Evolutionary conservation across 306 rosid species (phyloP), one percentile per base, ranked within the genome.

Genomic region (Cyclanthera cordifolia): DNA sequence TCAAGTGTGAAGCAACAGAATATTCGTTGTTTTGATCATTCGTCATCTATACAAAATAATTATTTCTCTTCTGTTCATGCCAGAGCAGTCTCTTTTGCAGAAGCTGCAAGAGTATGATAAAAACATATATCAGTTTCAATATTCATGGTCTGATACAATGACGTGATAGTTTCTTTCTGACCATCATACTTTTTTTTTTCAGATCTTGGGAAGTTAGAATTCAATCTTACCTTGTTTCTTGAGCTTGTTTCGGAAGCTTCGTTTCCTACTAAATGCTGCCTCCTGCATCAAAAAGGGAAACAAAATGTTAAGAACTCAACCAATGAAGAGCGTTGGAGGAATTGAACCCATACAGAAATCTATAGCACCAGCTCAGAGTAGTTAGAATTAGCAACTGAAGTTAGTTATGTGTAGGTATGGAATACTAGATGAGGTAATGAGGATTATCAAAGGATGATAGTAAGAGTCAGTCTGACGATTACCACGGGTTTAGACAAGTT

Each of bases 201-300:
- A 12, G 45, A 27, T 41, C 23, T 17, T 9, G 28, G 19, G 2
- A 5, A 51, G 48, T 32, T 16, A 51, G 7, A 53, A 24, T 39
- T 21, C 20, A 55, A 20, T 23, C 58, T 64, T 74, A 83, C 95
- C 87, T 73, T 78, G 83, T 79, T 87, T 89, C 83, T 87, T 93
- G n/a, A 93, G 70, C 83, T 86, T 93, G 85, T 89, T 89, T 20
- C 95, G 89, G 75, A 93, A 93, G 79, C 96, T 82, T 78, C 95
- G 83, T 84, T 93, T 93, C 86, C 98, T 75, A 86, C 98, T 93
- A 72, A 93, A 93, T 67, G 98, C 96, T 1, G 83, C 79, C 77
- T 93, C 98, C 96, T 93, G 88, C 66, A 71, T 50, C 24, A 14
- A 32, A 32, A 32, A 32, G 17, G 72, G 75, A n/a, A 53, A 77